Percentiles rank a stretch among this genome's conserved stretches.
Conservation (phyloP, 2,329 filamentous ascomycete species). For the Penicillium psychrosexuale region DNA sequence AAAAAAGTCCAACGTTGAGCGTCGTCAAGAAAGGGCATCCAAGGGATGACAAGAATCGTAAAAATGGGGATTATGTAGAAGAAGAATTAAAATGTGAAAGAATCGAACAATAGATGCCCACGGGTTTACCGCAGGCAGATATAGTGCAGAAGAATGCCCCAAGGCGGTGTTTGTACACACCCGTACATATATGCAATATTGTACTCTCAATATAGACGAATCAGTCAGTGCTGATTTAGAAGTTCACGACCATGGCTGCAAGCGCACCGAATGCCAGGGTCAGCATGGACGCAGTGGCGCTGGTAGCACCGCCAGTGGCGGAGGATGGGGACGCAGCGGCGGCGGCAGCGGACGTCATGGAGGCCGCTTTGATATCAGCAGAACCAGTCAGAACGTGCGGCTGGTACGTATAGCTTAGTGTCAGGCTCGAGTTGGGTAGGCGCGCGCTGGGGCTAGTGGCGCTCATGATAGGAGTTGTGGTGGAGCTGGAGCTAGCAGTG, state of each 20-base stretch:
- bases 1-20: conserved; percentile 22
- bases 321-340: conserved; percentile 15
- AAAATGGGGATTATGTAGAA: conserved; percentile 22
- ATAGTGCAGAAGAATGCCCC: not conserved
- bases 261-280: conserved; percentile 25
- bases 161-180: conserved; percentile 8
- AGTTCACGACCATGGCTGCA: conserved; percentile 24
- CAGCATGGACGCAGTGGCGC: conserved; percentile 22
- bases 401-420: conserved; percentile 29
- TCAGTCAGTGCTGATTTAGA: conserved; percentile 16
- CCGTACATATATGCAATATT: conserved; percentile 3
- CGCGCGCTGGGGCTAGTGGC: conserved; percentile 14
- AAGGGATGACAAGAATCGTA: conserved; percentile 13
- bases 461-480: conserved; percentile 15
- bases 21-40: conserved; percentile 22
- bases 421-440: conserved; percentile 19
- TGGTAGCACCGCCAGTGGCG: conserved; percentile 16
- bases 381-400: conserved; percentile 29
- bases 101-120: conserved; percentile 12
- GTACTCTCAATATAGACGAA: not conserved
- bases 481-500: conserved; percentile 10
- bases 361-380: conserved; percentile 14
- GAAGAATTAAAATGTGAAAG: conserved; percentile 12
- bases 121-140: conserved; percentile 1
- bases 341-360: conserved; percentile 9